Percentiles rank a stretch among this genome's conserved stretches.
Evolutionary conservation across 2,329 filamentous ascomycete genomes (phyloP).

Genomic region (Sclerotinia subarctica): DNA sequence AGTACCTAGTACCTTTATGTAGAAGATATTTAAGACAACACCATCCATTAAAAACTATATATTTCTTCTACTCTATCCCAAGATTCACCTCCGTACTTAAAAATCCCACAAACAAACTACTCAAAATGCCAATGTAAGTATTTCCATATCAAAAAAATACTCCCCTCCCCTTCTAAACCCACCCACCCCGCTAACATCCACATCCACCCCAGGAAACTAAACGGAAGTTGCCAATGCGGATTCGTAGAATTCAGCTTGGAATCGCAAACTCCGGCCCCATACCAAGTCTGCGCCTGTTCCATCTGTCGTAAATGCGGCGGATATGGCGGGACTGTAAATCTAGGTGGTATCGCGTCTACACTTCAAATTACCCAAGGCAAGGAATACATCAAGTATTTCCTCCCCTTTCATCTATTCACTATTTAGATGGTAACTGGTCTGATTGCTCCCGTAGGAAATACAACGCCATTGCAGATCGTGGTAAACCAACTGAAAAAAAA

Average conservation of each 20-base stretch:
- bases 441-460: slow-evolving; percentile 41
- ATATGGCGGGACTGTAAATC: slow-evolving; percentile 45
- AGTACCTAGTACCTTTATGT: too few species aligned
- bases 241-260: slow-evolving; percentile 46
- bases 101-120: not conserved
- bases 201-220: slow-evolving; percentile 41
- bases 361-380: slow-evolving; percentile 44
- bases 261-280: slow-evolving; percentile 46
- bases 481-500: slow-evolving; percentile 40
- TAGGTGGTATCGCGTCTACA: slow-evolving; percentile 45
- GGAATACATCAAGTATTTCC: slow-evolving; percentile 45
- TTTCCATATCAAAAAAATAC: not conserved
- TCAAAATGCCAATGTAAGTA: slow-evolving; percentile 17
- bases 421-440: not conserved
- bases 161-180: not conserved
- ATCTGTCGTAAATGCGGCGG: slow-evolving; percentile 49
- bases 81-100: too few species aligned
- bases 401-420: too few species aligned
- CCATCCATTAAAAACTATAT: not conserved
- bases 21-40: not conserved
- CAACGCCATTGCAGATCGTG: slow-evolving; percentile 44
- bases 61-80: not conserved
- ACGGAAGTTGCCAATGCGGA: slow-evolving; percentile 50
- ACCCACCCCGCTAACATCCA: not conserved
- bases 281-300: slow-evolving; percentile 48